Percentiles rank a stretch among this genome's conserved stretches.
phyloP scores from a whole-genome alignment of 2,329 filamentous ascomycete species.

The Parasarocladium wereldwijsianum region DNA sequence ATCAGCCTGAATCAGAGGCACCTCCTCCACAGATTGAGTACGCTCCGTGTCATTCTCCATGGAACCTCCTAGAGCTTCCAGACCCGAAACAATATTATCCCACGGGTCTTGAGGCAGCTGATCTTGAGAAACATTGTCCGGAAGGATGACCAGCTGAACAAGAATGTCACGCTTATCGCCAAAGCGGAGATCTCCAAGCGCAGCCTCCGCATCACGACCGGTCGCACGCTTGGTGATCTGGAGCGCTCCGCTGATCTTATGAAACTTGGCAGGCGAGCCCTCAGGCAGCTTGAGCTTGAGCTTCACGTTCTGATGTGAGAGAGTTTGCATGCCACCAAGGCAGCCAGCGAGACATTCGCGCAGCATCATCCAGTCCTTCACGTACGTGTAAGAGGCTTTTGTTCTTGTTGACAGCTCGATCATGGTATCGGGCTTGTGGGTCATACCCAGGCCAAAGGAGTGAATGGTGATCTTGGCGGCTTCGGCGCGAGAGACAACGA shows the following conservation, averaged over 20 bases:
- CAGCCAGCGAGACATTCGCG: constrained; percentile 91
- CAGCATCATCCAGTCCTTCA: constrained; percentile 99
- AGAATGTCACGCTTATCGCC: constrained; percentile 90
- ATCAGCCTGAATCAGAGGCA: constrained; percentile 89
- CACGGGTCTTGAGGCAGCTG: constrained; percentile 84
- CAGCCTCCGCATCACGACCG: constrained; percentile 84
- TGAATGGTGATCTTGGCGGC: constrained; percentile 95
- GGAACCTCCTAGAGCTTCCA: constrained; percentile 83
- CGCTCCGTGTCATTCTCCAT: constrained; percentile 77
- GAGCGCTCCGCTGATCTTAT: constrained; percentile 92
- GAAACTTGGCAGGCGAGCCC: constrained; percentile 93
- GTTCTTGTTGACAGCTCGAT: constrained; percentile 91
- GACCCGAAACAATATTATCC: constrained; percentile 91
- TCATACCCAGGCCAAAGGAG: constrained; percentile 90
- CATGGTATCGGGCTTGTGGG: constrained; percentile 97
- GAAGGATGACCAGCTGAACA: constrained; percentile 82
- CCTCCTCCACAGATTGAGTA: constrained; percentile 76
- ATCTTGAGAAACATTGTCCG: constrained; percentile 71
- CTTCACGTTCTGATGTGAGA: constrained; percentile 97
- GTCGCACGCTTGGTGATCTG: constrained; percentile 95
- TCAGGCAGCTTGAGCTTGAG: constrained; percentile 87
- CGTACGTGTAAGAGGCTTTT: constrained; percentile 94
- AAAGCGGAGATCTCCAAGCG: constrained; percentile 81
- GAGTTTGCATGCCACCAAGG: constrained; percentile 77
- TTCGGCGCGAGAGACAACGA: constrained; percentile 91